Percentiles rank a stretch among this genome's conserved stretches.
phyloP scores from a whole-genome alignment of 495 filamentous ascomycete genomes.

The Geopyxis carbonaria region DNA sequence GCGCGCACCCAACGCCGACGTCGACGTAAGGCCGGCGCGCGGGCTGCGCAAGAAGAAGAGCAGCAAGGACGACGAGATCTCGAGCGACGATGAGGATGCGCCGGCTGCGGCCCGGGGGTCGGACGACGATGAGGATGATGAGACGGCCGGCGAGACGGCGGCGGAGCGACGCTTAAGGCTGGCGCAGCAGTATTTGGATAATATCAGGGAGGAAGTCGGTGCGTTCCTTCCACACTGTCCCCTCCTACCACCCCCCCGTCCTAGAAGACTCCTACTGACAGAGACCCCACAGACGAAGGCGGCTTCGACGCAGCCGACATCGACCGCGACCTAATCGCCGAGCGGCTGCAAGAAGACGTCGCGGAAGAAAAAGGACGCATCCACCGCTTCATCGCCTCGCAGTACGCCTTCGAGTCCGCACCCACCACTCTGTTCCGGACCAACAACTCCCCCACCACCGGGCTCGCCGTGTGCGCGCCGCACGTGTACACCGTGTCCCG shows the following conservation, averaged over 20 bases:
- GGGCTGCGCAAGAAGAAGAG: conserved; percentile 31
- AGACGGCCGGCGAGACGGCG: conserved; percentile 49
- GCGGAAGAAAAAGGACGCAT: conserved; percentile 83
- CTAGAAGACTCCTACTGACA: no score
- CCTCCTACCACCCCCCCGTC: no score
- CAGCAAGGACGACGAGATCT: conserved; percentile 56
- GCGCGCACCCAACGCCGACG: conserved; percentile 21
- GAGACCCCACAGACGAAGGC: conserved; percentile 36
- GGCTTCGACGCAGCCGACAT: conserved; percentile 90
- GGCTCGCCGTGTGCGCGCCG: conserved; percentile 57
- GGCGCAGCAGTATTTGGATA: conserved; percentile 84
- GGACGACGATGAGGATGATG: conserved; percentile 35
- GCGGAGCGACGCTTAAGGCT: conserved; percentile 74
- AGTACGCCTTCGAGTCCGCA: conserved; percentile 46
- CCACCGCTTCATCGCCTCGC: conserved; percentile 58
- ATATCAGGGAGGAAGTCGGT: conserved; percentile 61
- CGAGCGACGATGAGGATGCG: conserved; percentile 60
- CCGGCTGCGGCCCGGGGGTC: conserved; percentile 25
- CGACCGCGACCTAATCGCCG: conserved; percentile 77
- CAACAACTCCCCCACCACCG: conserved; percentile 59
- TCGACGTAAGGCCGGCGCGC: conserved; percentile 8
- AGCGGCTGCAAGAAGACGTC: conserved; percentile 76
- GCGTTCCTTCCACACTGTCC: no score
- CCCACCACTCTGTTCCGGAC: conserved; percentile 53
- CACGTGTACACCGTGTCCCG: conserved; percentile 77